Percentiles rank a stretch among this genome's conserved stretches.
Conservation (phyloP, 768 basidiomycete species). For the Lentinula lateritia region DNA sequence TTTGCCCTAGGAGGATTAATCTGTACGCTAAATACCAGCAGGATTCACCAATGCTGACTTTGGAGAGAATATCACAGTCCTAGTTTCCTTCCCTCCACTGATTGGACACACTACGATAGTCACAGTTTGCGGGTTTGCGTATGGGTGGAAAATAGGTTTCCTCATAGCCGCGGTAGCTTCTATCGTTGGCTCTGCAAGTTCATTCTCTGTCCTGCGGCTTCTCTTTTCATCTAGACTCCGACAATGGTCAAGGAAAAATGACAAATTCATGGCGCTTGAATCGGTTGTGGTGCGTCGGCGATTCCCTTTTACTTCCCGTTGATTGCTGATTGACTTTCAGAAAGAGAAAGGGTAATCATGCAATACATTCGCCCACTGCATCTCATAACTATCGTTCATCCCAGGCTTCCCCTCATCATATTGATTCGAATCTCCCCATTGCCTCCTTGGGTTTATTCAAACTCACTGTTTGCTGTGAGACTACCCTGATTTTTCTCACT, state of each 20-base stretch:
- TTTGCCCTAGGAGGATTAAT: conserved; percentile 45
- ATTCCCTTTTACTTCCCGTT: not conserved
- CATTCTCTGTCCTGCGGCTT: conserved; percentile 55
- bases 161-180: conserved; percentile 57
- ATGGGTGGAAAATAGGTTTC: conserved; percentile 68
- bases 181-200: conserved; percentile 55
- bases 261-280: conserved; percentile 77
- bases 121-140: conserved; percentile 77
- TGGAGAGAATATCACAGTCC: conserved; percentile 24
- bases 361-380: not conserved
- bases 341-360: conserved; percentile 49
- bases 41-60: not conserved
- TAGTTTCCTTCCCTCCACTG: conserved; percentile 53
- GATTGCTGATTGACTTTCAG: conserved; percentile 26
- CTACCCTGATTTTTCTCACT: not conserved
- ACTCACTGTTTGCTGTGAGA: conserved; percentile 70
- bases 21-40: conserved; percentile 27
- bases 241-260: conserved; percentile 55
- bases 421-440: conserved; percentile 78
- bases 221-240: conserved; percentile 52
- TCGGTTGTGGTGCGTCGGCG: conserved; percentile 54
- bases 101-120: conserved; percentile 64
- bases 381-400: not conserved
- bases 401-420: conserved; percentile 62
- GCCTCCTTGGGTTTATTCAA: conserved; percentile 87